These are phyloP conservation scores for Lecanicillium sp. DNA, from an alignment of 2,329 filamentous ascomycete genomes.

Conservation along the genomic window DNA sequence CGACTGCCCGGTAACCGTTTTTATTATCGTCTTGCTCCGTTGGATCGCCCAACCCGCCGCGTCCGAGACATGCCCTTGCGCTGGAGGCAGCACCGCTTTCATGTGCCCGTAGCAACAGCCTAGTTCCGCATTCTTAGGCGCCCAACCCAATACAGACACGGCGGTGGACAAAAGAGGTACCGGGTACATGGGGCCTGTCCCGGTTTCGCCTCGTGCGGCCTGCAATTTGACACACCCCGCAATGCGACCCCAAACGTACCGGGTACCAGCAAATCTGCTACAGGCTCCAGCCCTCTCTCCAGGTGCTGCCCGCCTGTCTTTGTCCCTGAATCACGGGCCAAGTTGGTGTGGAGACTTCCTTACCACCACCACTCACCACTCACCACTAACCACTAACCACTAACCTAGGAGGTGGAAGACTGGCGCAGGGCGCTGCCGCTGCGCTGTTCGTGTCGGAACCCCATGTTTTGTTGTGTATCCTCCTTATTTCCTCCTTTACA, in stretches of 20 bases:
- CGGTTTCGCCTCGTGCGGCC: background rate
- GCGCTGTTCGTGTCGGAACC: conserved; percentile 7
- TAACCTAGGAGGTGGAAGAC: too few relatives aligned
- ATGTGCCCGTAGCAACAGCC: conserved; percentile 14
- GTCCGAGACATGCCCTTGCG: conserved; percentile 7
- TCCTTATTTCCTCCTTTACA: conserved; percentile 11
- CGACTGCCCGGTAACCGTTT: too few relatives aligned
- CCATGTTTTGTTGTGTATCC: conserved; percentile 13
- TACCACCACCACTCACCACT: background rate
- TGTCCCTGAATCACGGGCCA: conserved; percentile 11
- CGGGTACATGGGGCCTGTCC: too few relatives aligned
- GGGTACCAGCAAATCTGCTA: conserved; percentile 5
- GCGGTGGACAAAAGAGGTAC: conserved; percentile 1
- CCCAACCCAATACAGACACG: background rate
- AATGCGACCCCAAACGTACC: background rate
- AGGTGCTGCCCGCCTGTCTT: background rate
- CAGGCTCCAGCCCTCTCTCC: too few relatives aligned
- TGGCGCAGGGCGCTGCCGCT: conserved; percentile 5
- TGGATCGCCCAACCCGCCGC: background rate
- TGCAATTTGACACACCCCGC: background rate
- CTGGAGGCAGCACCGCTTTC: background rate
- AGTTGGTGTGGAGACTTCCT: conserved; percentile 10
- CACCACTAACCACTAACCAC: background rate
- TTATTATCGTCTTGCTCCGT: background rate
- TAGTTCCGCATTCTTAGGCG: conserved; percentile 7